These are phyloP conservation scores for Apiosordaria backusii DNA, from an alignment of 495 filamentous ascomycete species.

Conservation along the genomic window DNA sequence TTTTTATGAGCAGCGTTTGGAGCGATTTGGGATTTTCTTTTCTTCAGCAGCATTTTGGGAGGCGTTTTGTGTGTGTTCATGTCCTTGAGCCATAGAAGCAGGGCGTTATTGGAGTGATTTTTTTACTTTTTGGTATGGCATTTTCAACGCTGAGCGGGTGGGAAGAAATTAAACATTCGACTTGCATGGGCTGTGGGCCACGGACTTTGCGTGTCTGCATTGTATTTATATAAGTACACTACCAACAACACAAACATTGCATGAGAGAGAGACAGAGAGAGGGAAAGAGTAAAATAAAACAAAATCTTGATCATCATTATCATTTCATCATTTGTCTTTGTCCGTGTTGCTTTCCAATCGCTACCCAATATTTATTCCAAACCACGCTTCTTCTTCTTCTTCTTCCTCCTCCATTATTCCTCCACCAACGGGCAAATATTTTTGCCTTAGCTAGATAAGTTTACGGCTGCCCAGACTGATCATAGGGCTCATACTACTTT, in stretches of 20 bases:
- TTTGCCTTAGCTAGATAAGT: background rate
- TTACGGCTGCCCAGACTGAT: background rate
- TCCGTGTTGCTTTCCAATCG: background rate
- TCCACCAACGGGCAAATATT: background rate
- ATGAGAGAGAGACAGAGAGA: background rate
- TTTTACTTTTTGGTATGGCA: too few relatives aligned
- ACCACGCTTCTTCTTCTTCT: background rate
- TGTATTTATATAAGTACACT: background rate
- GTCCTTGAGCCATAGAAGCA: background rate
- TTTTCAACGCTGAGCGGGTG: background rate
- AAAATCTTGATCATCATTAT: background rate
- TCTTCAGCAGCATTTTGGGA: background rate
- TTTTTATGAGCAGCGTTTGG: background rate
- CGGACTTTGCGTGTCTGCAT: background rate
- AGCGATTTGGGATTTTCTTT: background rate
- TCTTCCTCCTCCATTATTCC: background rate
- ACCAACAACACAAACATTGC: background rate
- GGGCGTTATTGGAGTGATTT: background rate
- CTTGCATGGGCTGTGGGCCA: background rate
- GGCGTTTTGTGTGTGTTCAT: background rate
- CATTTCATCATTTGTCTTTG: background rate
- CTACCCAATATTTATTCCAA: too few relatives aligned
- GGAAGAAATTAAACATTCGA: background rate
- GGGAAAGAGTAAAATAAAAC: background rate
- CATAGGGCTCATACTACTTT: constrained; percentile 52